Conservation (phyloP, 257 asterid genomes). For the Rhazya stricta region DNA sequence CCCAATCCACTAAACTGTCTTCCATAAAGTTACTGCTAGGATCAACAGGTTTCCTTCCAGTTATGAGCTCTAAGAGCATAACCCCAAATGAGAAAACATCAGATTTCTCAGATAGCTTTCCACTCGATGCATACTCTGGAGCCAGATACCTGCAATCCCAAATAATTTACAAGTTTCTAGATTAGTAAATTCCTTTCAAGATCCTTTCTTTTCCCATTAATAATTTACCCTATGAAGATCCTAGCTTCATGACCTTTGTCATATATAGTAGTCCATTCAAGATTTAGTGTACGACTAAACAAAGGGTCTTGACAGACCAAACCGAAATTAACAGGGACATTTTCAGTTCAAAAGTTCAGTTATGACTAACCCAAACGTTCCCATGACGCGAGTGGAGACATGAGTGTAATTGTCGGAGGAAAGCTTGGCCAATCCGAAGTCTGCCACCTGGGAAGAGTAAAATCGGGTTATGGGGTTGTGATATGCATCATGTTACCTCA, state of each 20-base stretch:
- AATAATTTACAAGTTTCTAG: not conserved
- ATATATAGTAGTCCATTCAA: not conserved
- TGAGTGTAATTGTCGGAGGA: constrained; percentile 79
- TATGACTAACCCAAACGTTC: constrained; percentile 76
- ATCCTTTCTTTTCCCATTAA: not conserved
- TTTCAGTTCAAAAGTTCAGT: not conserved
- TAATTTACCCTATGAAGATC: no score
- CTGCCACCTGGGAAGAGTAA: constrained; percentile 67
- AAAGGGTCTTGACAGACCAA: not conserved
- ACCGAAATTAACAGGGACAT: not conserved
- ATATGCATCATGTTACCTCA: not conserved
- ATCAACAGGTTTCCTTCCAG: constrained; percentile 80
- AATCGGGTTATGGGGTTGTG: not conserved
- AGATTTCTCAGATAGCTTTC: constrained; percentile 76
- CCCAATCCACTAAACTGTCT: constrained; percentile 95
- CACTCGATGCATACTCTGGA: constrained; percentile 94
- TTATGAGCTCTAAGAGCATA: constrained; percentile 82
- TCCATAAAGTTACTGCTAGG: constrained; percentile 55
- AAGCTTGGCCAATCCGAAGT: constrained; percentile 93
- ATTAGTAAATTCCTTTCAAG: not conserved
- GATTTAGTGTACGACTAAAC: not conserved
- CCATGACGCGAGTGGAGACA: constrained; percentile 98
- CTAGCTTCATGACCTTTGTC: not conserved
- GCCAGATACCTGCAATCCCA: constrained; percentile 61
- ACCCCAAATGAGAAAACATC: constrained; percentile 93